Evolutionary conservation across 495 filamentous ascomycete species (phyloP).

Genomic region (Aspergillus diversus): DNA sequence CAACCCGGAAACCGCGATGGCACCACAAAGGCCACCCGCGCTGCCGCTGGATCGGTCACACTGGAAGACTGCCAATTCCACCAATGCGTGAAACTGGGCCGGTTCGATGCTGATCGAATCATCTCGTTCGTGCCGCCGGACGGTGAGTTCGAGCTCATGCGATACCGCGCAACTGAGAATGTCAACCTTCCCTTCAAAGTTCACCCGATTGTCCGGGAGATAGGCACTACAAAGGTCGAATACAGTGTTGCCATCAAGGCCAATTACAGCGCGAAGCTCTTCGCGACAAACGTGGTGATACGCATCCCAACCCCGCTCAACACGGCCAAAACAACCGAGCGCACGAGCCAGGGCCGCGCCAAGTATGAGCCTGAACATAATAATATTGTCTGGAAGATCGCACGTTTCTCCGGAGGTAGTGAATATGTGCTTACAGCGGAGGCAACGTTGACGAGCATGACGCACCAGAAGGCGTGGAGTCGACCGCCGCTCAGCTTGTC

Average conservation of each 20-base stretch:
- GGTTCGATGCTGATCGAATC: conserved; percentile 96
- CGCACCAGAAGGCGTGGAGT: conserved; percentile 97
- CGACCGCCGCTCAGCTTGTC: conserved; percentile 88
- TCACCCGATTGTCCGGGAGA: conserved; percentile 96
- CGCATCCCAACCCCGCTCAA: conserved; percentile 96
- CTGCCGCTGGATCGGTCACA: conserved; percentile 93
- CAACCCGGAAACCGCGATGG: conserved; percentile 43
- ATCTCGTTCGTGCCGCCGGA: conserved; percentile 98
- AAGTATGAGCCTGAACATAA: conserved; percentile 99
- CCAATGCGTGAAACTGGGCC: conserved; percentile 97
- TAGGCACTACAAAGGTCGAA: conserved; percentile 96
- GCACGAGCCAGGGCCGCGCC: conserved; percentile 92
- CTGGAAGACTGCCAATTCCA: conserved; percentile 99
- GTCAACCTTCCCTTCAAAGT: conserved; percentile 99
- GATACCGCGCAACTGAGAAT: conserved; percentile 98
- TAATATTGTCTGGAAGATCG: conserved; percentile 99
- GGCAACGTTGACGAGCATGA: conserved; percentile 92
- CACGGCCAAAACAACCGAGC: conserved; percentile 91
- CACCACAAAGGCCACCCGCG: conserved; percentile 81
- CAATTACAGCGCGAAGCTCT: conserved; percentile 95
- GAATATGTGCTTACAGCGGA: conserved; percentile 95
- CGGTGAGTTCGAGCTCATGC: conserved; percentile 99
- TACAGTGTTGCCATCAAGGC: conserved; percentile 97
- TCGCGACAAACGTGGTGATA: conserved; percentile 96
- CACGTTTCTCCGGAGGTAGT: conserved; percentile 91